phyloP scores from a whole-genome alignment of 2,329 filamentous ascomycete genomes.

The Fusarium camptoceras region DNA sequence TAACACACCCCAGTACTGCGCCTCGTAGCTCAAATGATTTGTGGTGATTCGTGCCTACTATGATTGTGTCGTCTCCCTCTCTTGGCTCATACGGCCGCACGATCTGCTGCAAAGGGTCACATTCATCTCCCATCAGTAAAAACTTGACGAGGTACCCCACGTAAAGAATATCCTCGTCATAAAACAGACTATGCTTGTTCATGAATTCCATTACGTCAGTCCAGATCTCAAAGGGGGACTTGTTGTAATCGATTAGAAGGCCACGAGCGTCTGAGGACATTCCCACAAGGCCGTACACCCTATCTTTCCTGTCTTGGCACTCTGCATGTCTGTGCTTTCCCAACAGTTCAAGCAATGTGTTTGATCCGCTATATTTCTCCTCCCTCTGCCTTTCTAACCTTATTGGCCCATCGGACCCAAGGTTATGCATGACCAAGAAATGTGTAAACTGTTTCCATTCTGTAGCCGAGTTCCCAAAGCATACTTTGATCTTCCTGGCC shows the following conservation, averaged over 20 bases:
- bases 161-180: rapidly evolving
- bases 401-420: rapidly evolving
- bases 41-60: neutral
- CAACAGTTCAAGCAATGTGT: neutral
- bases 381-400: neutral
- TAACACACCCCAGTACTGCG: neutral
- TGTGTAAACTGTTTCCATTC: neutral
- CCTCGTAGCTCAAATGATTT: neutral
- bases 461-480: neutral
- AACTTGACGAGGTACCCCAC: neutral
- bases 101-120: neutral
- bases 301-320: neutral
- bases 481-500: neutral
- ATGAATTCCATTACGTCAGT: neutral
- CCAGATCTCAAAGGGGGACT: neutral
- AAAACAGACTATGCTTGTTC: neutral
- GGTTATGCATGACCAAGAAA: neutral
- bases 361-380: rapidly evolving
- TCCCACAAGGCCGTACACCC: neutral
- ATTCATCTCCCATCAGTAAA: neutral
- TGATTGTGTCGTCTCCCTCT: neutral
- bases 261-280: neutral
- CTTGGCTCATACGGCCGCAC: rapidly evolving
- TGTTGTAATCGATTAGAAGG: neutral
- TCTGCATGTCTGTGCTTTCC: rapidly evolving